A percentile compares a stretch with the other conserved stretches of the same genome.
These are phyloP conservation scores for Pythium sukuiense DNA, from an alignment of 352 stramenopile genomes.

Conservation along the genomic window DNA sequence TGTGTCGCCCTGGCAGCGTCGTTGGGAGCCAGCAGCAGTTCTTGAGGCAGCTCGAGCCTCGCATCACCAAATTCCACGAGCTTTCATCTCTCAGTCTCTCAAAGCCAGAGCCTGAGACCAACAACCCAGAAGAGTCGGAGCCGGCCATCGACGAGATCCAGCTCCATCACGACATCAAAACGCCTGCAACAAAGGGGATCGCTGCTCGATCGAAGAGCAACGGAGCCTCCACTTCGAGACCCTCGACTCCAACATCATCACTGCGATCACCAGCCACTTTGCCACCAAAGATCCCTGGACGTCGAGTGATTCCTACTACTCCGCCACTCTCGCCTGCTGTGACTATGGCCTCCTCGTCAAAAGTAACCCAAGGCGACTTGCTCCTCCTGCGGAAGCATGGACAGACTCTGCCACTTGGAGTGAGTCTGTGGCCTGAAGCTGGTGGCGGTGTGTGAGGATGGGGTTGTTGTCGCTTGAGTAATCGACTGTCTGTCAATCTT, in stretches of 20 bases:
- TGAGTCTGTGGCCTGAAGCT: slow-evolving; percentile 16
- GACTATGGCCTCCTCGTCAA: neutral
- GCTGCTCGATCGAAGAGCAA: slow-evolving; percentile 8
- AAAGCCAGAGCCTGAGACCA: neutral
- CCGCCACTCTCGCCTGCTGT: neutral
- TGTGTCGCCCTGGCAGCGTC: slow-evolving; percentile 91
- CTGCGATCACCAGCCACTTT: slow-evolving; percentile 1
- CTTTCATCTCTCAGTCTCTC: neutral
- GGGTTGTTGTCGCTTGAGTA: neutral
- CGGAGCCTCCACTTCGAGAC: neutral
- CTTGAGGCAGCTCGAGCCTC: slow-evolving; percentile 66
- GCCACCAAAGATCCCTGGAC: slow-evolving; percentile 23
- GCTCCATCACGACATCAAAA: neutral
- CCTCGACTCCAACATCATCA: neutral
- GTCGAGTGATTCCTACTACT: neutral
- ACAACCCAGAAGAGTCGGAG: neutral
- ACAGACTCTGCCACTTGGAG: slow-evolving; percentile 11
- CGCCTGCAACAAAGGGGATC: slow-evolving; percentile 11
- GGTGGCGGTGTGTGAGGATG: neutral
- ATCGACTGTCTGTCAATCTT: neutral
- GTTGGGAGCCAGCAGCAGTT: slow-evolving; percentile 95
- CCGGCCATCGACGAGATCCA: neutral
- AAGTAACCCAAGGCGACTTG: slow-evolving; percentile 17
- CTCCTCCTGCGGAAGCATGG: slow-evolving; percentile 21
- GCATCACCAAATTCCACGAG: neutral